Evolutionary conservation across 2,329 filamentous ascomycete genomes (phyloP), one percentile per base, ranked within the genome.

Genomic region (Aureobasidium sp.): DNA sequence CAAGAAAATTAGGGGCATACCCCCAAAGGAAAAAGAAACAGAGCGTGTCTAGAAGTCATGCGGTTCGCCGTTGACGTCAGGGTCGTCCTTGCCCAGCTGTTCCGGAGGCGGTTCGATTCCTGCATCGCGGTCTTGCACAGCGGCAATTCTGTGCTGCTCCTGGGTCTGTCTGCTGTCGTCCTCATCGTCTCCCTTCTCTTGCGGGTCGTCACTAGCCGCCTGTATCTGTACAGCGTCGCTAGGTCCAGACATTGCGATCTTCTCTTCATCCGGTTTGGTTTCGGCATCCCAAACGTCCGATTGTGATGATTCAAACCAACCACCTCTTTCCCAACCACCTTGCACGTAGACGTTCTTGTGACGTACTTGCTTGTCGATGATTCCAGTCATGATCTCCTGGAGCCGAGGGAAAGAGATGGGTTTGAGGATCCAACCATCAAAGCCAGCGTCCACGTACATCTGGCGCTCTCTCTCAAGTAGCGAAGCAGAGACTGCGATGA

Each of bases 371-470:
- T 85, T 80, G 53, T 93, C 85, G 3, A 88, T 84, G 45, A 96
- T 92, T 1, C 93, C 93, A 1, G 82, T 77, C 64, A 97, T 84
- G 11, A 97, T 82, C 27, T 86, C 84, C 66, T 88, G 88, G 0
- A 97, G 82, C 10, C 93, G 86, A 70, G 89, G 88, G 74, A 97
- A 97, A 67, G 95, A 90, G 51, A 97, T 92, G 0, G 94, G 94
- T 73, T 97, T 97, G 66, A 97, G 81, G 31, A 97, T 94, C 94
- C 94, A 97, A 29, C 92, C 94, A 70, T 97, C 94, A 70, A 97
- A 97, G 0, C 94, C 94, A 9, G 90, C 89, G 51, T 92, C 85
- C 50, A 94, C 87, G 70, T 97, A 97, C 0, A 79, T 86, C 47
- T 90, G 82, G 59, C 82, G 86, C 51, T 94, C 87, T 23, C 84